Percentiles rank a stretch among this genome's conserved stretches.
phyloP scores from a whole-genome alignment of 495 filamentous ascomycete genomes.

The Aspergillus cavernicola region DNA sequence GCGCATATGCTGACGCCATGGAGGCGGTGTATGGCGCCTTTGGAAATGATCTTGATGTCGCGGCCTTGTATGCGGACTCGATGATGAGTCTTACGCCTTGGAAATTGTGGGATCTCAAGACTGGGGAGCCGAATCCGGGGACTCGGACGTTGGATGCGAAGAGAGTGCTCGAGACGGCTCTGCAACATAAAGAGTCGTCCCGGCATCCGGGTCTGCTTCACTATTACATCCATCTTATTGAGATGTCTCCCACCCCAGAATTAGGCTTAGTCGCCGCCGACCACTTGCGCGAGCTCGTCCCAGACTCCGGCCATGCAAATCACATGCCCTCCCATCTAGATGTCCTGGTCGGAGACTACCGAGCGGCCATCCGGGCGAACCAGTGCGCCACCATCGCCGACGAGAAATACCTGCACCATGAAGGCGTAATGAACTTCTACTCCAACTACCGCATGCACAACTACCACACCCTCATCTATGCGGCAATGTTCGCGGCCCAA shows the following conservation, averaged over 20 bases:
- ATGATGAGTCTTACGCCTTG: slow-evolving; percentile 69
- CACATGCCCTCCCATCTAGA: slow-evolving; percentile 73
- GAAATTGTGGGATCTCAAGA: slow-evolving; percentile 59
- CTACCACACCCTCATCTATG: slow-evolving; percentile 66
- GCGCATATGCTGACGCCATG: slow-evolving; percentile 60
- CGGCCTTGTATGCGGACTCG: slow-evolving; percentile 60
- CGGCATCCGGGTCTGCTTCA: slow-evolving; percentile 64
- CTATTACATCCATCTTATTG: slow-evolving; percentile 69
- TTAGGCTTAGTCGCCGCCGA: slow-evolving; percentile 52
- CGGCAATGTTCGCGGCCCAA: slow-evolving; percentile 66
- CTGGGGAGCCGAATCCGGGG: slow-evolving; percentile 49
- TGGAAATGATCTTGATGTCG: slow-evolving; percentile 56
- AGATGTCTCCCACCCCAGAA: slow-evolving; percentile 64
- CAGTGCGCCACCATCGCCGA: slow-evolving; percentile 58
- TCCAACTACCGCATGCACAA: slow-evolving; percentile 64
- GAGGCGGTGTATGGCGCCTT: slow-evolving; percentile 48
- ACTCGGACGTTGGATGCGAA: slow-evolving; percentile 58
- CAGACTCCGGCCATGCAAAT: slow-evolving; percentile 63
- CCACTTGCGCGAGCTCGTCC: slow-evolving; percentile 56
- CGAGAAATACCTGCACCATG: slow-evolving; percentile 50
- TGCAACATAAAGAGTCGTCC: slow-evolving; percentile 37
- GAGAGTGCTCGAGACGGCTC: slow-evolving; percentile 47
- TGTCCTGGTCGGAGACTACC: slow-evolving; percentile 64
- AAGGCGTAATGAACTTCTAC: slow-evolving; percentile 59
- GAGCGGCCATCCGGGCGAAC: slow-evolving; percentile 57